A percentile compares a stretch with the other conserved stretches of the same genome.
These are phyloP conservation scores for Neolentinus lepideus DNA, from an alignment of 1,284 basidiomycete species.

Conservation along the genomic window DNA sequence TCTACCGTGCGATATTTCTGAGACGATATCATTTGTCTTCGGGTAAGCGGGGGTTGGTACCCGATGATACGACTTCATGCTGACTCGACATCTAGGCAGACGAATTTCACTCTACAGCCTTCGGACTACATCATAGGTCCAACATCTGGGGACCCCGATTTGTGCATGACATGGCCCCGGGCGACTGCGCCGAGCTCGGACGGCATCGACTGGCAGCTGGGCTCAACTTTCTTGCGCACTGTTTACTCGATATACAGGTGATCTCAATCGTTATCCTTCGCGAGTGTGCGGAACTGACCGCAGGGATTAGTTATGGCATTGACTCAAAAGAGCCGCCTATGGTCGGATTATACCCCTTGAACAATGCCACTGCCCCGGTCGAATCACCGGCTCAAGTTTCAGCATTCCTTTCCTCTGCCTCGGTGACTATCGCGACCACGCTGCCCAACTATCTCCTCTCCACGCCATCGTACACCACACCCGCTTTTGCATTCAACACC, in stretches of 20 bases:
- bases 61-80: not conserved
- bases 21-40: conserved; percentile 68
- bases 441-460: conserved; percentile 72
- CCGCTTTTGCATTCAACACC: conserved; percentile 67
- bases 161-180: conserved; percentile 81
- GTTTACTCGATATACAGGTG: conserved; percentile 83
- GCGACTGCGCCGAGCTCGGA: conserved; percentile 61
- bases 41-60: conserved; percentile 37
- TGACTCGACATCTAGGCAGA: conserved; percentile 27
- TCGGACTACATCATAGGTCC: conserved; percentile 81
- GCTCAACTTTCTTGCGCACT: conserved; percentile 73
- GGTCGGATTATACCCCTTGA: conserved; percentile 63
- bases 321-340: conserved; percentile 63
- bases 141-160: conserved; percentile 50
- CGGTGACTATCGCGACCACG: conserved; percentile 60
- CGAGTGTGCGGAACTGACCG: conserved; percentile 5
- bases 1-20: conserved; percentile 67
- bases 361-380: conserved; percentile 33
- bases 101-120: conserved; percentile 65
- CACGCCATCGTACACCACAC: conserved; percentile 59
- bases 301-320: conserved; percentile 57
- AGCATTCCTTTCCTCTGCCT: conserved; percentile 52
- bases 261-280: conserved; percentile 3
- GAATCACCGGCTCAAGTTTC: conserved; percentile 36
- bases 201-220: conserved; percentile 86